Evolutionary conservation across 169 alveolate species (phyloP).

Genomic region (Babesia ovata): DNA sequence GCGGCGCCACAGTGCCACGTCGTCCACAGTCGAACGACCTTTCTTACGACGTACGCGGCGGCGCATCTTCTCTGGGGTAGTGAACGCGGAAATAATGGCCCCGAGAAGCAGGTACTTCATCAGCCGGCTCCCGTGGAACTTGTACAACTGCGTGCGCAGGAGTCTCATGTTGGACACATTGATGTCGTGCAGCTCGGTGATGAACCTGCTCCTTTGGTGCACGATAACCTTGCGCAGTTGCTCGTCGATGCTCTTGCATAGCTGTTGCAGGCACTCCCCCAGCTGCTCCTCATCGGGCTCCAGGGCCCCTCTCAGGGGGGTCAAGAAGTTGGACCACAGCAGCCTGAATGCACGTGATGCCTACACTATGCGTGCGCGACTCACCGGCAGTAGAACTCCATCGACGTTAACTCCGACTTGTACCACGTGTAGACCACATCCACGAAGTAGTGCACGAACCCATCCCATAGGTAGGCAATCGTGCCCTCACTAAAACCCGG

Average conservation of each 20-base stretch:
- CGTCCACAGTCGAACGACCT: not conserved
- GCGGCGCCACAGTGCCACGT: conserved; percentile 18
- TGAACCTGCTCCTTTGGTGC: conserved; percentile 31
- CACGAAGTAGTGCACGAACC: conserved; percentile 29
- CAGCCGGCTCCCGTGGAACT: conserved; percentile 60
- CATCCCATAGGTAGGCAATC: conserved; percentile 15
- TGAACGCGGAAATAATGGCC: conserved; percentile 37
- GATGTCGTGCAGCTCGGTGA: conserved; percentile 22
- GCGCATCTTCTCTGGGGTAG: conserved; percentile 4
- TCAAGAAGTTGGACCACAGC: conserved; percentile 30
- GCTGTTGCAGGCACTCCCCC: conserved; percentile 15
- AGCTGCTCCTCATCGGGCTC: not conserved
- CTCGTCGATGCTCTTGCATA: conserved; percentile 38
- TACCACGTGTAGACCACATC: conserved; percentile 49
- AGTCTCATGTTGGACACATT: not conserved
- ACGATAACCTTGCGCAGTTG: conserved; percentile 6
- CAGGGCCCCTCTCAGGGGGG: not conserved
- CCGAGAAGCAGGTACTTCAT: conserved; percentile 46
- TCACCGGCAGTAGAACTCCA: conserved; percentile 43
- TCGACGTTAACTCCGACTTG: conserved; percentile 17
- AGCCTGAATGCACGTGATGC: not conserved
- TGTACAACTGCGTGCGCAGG: conserved; percentile 24
- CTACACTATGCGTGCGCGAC: not conserved
- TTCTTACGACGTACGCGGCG: not conserved
- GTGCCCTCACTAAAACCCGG: not conserved